Conservation (phyloP, 306 rosid species). For the Fagus crenata region DNA sequence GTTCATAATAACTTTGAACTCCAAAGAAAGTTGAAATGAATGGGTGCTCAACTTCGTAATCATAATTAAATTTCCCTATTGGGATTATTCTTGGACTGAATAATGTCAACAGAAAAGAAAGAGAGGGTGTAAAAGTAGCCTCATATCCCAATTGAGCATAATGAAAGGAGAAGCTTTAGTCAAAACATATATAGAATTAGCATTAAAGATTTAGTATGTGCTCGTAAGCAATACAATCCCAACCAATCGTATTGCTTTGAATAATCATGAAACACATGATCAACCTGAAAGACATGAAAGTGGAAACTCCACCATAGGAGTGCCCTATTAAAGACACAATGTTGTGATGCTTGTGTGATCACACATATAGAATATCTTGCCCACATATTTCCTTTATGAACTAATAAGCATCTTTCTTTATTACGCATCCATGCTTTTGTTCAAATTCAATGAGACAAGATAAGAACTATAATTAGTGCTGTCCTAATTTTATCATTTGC, state of each 20-base stretch:
- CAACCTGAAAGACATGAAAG: background rate
- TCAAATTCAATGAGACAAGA: slow-evolving; percentile 31
- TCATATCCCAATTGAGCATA: slow-evolving; percentile 27
- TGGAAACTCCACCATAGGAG: too few species aligned
- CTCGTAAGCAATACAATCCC: slow-evolving; percentile 18
- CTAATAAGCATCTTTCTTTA: slow-evolving; percentile 18
- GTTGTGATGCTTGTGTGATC: background rate
- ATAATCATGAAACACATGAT: background rate
- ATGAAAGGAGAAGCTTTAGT: background rate
- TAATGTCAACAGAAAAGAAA: slow-evolving; percentile 23
- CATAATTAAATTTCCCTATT: slow-evolving; percentile 13
- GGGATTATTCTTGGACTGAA: slow-evolving; percentile 35
- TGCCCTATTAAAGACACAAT: background rate
- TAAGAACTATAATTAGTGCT: slow-evolving; percentile 26
- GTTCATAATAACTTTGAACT: background rate
- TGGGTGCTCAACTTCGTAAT: slow-evolving; percentile 14
- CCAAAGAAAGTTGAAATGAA: slow-evolving; percentile 12
- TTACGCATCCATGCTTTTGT: slow-evolving; percentile 26
- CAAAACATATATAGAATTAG: background rate
- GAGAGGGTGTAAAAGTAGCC: slow-evolving; percentile 2
- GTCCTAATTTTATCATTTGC: slow-evolving; percentile 31
- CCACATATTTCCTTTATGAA: too few species aligned
- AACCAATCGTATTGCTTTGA: slow-evolving; percentile 18
- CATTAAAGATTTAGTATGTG: slow-evolving; percentile 8
- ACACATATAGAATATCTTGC: background rate